phyloP scores from a whole-genome alignment of 202 grass and related monocot genomes.

The Setaria viridis region DNA sequence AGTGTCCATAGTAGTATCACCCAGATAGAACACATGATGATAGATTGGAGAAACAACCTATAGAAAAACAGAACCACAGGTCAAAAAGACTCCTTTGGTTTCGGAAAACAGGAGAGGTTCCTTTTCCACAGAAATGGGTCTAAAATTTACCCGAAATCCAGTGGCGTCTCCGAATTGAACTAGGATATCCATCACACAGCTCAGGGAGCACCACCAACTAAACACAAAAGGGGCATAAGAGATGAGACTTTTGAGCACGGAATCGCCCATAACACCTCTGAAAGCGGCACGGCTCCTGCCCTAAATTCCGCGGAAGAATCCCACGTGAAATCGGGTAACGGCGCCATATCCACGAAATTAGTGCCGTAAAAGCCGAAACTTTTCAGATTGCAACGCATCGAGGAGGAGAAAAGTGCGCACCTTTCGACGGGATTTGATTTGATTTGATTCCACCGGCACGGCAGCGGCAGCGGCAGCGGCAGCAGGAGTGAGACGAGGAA shows the following conservation, averaged over 20 bases:
- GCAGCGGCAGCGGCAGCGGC: neutral
- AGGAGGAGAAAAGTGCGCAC: slow-evolving; percentile 6
- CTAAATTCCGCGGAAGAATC: neutral
- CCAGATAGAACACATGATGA: neutral
- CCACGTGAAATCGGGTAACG: neutral
- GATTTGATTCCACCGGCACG: neutral
- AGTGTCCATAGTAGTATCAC: neutral
- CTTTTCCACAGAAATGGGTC: neutral
- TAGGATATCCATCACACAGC: too few species aligned
- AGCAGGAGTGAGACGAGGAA: neutral
- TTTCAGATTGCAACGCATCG: neutral
- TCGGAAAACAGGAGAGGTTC: neutral
- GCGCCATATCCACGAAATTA: neutral
- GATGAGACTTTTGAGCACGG: neutral
- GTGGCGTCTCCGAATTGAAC: neutral
- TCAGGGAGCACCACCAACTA: neutral
- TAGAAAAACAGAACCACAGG: neutral
- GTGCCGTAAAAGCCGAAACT: neutral
- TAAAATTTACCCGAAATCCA: neutral
- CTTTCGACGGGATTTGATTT: slow-evolving; percentile 22
- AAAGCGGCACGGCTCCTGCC: neutral
- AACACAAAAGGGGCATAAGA: neutral
- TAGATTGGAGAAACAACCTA: neutral
- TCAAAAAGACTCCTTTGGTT: neutral
- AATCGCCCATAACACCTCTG: neutral